Percentiles rank a stretch among this genome's conserved stretches.
Evolutionary conservation across 2,329 filamentous ascomycete species (phyloP).

Genomic region (Basipetospora chlamydospora): DNA sequence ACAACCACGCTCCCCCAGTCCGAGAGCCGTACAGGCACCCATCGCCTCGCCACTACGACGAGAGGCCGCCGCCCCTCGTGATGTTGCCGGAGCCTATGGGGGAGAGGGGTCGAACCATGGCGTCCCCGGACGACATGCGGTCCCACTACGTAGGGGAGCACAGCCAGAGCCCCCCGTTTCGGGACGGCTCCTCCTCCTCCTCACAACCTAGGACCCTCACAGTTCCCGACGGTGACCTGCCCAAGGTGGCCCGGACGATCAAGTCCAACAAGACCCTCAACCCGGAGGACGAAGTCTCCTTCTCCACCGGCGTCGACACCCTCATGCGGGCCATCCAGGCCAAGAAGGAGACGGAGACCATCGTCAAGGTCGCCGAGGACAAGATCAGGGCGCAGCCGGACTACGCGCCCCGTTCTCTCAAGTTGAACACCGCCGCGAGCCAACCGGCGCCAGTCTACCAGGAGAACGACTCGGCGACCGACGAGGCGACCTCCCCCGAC

Average conservation of each 20-base stretch:
- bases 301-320: constrained; percentile 72
- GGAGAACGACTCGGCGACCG: constrained; percentile 2
- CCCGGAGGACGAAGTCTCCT: constrained; percentile 39
- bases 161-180: constrained; percentile 17
- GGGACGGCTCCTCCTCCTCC: too few species aligned
- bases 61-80: constrained; percentile 13
- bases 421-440: too few species aligned
- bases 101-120: constrained; percentile 4
- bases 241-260: constrained; percentile 22
- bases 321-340: constrained; percentile 81
- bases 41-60: constrained; percentile 14
- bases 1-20: constrained; percentile 20
- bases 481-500: constrained; percentile 12
- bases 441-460: background rate
- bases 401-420: too few species aligned
- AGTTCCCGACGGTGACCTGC: constrained; percentile 2
- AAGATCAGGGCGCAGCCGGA: constrained; percentile 3
- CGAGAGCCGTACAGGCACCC: constrained; percentile 18
- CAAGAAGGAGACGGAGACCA: constrained; percentile 31
- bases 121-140: constrained; percentile 15
- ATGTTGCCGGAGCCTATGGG: constrained; percentile 1
- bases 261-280: constrained; percentile 30
- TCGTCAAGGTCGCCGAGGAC: constrained; percentile 10
- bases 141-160: constrained; percentile 19
- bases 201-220: constrained; percentile 8